Base-by-base conservation (phyloP, 257 asterid genomes). In the Solanum medicagineum region DNA sequence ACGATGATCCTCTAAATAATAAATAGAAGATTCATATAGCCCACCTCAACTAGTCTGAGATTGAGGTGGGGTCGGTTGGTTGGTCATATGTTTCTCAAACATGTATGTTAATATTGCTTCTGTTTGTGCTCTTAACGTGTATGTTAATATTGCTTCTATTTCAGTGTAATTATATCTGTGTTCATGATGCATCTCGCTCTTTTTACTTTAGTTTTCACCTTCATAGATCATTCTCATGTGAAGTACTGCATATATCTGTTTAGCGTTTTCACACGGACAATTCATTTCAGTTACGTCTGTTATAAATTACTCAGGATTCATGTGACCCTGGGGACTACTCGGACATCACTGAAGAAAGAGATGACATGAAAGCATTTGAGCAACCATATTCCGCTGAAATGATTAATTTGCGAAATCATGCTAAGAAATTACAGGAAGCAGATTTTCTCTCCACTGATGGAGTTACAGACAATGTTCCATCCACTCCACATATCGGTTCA, bases 241-340 rank as follows among this genome's bases (percentile, higher is more conserved):
- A 66, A 65, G 10, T 66, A 32, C 44, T 14, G 75, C 47, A 15
- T 32, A 66, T 12, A 66, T 15, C 75, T 66, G 75, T 16, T 29
- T 13, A 20, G 15, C 14, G 11, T 36, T 36, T 36, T 66, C 74
- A 15, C n/a, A 4, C 73, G 7, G n/a, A 32, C 13, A 14, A 49
- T 49, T 24, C 82, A 77, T 77, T 53, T 53, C 83, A 29, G 49
- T 53, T 53, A 36, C 1, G 11, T 8, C 29, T 83, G 81, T 86
- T 44, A 71, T 82, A 84, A 51, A 81, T 80, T 49, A 59, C 84
- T 69, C 93, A 95, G 99, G 97, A 97, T 86, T 92, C 94, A 8
- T 87, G 88, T 79, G 97, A 96, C 87, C 97, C 90, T 14, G 98
- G 95, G 65, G 92, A 87, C 90, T 93, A 93, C 86, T 97, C 98